Evolutionary conservation across 768 basidiomycete species (phyloP).

Genomic region (Podaxis rugospora): DNA sequence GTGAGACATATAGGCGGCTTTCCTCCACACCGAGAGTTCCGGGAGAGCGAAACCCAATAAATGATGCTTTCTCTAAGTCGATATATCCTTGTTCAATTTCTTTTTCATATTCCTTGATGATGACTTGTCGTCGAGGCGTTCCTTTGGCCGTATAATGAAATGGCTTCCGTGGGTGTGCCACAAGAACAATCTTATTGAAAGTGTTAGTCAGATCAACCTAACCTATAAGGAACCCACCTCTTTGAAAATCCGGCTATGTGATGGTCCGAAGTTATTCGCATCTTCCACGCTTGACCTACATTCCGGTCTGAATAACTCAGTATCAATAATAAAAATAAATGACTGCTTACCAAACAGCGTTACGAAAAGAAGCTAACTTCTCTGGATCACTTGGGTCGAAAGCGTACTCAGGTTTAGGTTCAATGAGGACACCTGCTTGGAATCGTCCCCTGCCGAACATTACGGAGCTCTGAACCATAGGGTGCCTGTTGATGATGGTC

Average conservation of each 20-base stretch:
- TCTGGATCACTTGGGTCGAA: background rate
- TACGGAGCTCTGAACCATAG: slow-evolving; percentile 23
- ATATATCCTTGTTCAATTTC: slow-evolving; percentile 37
- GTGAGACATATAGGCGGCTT: slow-evolving; percentile 25
- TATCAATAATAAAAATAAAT: background rate
- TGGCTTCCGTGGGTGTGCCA: slow-evolving; percentile 33
- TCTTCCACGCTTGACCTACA: slow-evolving; percentile 35
- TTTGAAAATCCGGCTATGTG: slow-evolving; percentile 42
- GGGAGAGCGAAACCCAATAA: slow-evolving; percentile 14
- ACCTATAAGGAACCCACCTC: slow-evolving; percentile 23
- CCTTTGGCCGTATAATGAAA: slow-evolving; percentile 40
- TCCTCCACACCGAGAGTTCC: slow-evolving; percentile 15
- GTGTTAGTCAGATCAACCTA: background rate
- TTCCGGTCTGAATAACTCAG: background rate
- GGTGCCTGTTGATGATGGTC: slow-evolving; percentile 27
- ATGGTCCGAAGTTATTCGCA: slow-evolving; percentile 36
- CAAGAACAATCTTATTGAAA: slow-evolving; percentile 35
- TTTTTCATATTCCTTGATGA: slow-evolving; percentile 30
- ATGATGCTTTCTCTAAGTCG: background rate
- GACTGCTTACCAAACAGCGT: slow-evolving; percentile 10
- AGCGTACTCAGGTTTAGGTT: slow-evolving; percentile 16
- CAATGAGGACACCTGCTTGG: slow-evolving; percentile 33
- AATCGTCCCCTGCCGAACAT: slow-evolving; percentile 35
- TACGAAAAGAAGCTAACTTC: background rate
- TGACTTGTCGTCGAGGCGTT: slow-evolving; percentile 30